Conservation (phyloP, 1,284 basidiomycete genomes). For the Melampsora americana region DNA sequence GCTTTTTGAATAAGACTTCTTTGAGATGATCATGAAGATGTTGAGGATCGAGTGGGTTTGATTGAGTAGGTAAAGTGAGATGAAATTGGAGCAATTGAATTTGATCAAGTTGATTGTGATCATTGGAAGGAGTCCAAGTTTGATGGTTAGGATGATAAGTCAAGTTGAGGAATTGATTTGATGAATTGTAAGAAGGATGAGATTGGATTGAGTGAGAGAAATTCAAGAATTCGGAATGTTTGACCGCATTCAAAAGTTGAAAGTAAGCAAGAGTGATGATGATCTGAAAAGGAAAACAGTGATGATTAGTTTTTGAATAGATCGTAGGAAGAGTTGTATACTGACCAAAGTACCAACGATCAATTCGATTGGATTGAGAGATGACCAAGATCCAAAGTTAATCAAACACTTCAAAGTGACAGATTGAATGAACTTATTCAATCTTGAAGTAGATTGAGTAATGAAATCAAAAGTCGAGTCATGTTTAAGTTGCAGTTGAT, state of each 20-base stretch:
- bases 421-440: neutral
- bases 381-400: slow-evolving; percentile 2
- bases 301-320: slow-evolving; percentile 11
- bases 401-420: neutral
- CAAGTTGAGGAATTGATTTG: neutral
- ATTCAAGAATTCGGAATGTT: slow-evolving; percentile 51
- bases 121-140: neutral
- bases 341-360: slow-evolving; percentile 38
- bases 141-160: neutral
- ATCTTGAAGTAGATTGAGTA: neutral
- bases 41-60: neutral
- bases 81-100: neutral
- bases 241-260: slow-evolving; percentile 53
- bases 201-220: neutral
- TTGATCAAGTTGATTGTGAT: slow-evolving; percentile 1
- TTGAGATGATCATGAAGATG: neutral
- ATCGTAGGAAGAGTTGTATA: neutral
- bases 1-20: neutral
- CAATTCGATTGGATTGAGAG: slow-evolving; percentile 38
- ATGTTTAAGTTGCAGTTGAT: neutral
- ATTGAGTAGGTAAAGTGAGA: neutral
- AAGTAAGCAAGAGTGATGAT: slow-evolving; percentile 54
- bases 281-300: slow-evolving; percentile 47
- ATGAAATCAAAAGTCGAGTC: neutral
- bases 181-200: neutral